A percentile compares a stretch with the other conserved stretches of the same genome.
Conservation (phyloP, 106 monocot genomes). For the Dioscorea zingiberensis region DNA sequence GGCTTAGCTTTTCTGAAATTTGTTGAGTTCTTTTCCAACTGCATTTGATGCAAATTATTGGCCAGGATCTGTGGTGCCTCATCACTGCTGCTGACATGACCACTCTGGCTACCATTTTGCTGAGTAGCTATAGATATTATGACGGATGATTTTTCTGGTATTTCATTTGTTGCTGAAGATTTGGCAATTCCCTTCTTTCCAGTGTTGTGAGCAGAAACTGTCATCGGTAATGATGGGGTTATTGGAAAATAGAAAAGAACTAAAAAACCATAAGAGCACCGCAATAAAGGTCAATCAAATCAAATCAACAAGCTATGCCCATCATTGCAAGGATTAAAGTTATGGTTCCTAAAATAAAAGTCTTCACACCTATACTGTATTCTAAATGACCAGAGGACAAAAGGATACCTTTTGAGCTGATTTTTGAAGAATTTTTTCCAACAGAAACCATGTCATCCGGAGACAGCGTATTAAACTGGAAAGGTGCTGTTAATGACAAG, state of each 20-base stretch:
- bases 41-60: slow-evolving; percentile 32
- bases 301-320: too few relatives aligned
- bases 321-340: too few relatives aligned
- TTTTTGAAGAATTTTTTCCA: slow-evolving; percentile 49
- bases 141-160: slow-evolving; percentile 1
- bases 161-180: slow-evolving; percentile 11
- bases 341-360: too few relatives aligned
- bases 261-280: neutral
- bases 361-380: too few relatives aligned
- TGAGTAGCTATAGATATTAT: slow-evolving; percentile 1
- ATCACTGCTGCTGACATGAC: slow-evolving; percentile 3
- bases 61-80: slow-evolving; percentile 16
- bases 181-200: slow-evolving; percentile 22
- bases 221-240: too few relatives aligned
- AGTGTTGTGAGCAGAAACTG: slow-evolving; percentile 1
- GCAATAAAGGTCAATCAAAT: too few relatives aligned
- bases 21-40: slow-evolving; percentile 31
- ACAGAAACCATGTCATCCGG: slow-evolving; percentile 77
- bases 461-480: slow-evolving; percentile 85
- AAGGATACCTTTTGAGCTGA: slow-evolving; percentile 42
- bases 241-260: slow-evolving; percentile 6
- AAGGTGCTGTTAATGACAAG: slow-evolving; percentile 43
- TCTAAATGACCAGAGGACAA: too few relatives aligned
- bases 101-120: slow-evolving; percentile 14
- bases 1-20: slow-evolving; percentile 20